phyloP scores from a whole-genome alignment of 768 basidiomycete genomes.

The Mycena floridula region DNA sequence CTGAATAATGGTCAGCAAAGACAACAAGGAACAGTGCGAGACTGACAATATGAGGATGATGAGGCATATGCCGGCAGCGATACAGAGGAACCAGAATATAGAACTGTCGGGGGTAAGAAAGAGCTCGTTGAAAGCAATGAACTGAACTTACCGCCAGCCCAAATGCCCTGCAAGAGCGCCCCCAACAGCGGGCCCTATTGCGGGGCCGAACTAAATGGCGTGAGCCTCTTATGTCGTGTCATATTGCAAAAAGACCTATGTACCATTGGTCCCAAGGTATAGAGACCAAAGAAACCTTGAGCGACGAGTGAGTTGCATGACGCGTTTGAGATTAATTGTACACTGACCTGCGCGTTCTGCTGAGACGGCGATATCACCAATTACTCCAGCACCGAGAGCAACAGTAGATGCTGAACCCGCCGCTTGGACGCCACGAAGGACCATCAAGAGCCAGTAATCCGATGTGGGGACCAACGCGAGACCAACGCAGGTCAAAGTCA shows the following conservation, averaged over 20 bases:
- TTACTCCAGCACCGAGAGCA: conserved; percentile 71
- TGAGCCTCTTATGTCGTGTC: no score
- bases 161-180: conserved; percentile 51
- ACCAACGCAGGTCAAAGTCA: conserved; percentile 61
- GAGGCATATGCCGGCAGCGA: conserved; percentile 38
- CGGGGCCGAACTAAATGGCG: conserved; percentile 44
- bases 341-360: conserved; percentile 73
- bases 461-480: conserved; percentile 41
- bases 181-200: conserved; percentile 53
- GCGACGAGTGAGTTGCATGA: no score
- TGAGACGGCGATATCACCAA: conserved; percentile 71
- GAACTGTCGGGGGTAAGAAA: conserved; percentile 27
- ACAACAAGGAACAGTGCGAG: conserved; percentile 27
- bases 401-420: conserved; percentile 75
- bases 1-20: conserved; percentile 32
- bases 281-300: conserved; percentile 69
- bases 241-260: conserved; percentile 5
- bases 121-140: not conserved
- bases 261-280: conserved; percentile 60
- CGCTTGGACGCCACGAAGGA: conserved; percentile 80
- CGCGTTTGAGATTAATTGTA: no score
- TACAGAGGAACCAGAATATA: conserved; percentile 60
- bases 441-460: conserved; percentile 73
- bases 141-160: conserved; percentile 51
- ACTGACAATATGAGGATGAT: conserved; percentile 40